Evolutionary conservation across 352 stramenopile species (phyloP).

Genomic region (Phytophthora fragariaefolia): DNA sequence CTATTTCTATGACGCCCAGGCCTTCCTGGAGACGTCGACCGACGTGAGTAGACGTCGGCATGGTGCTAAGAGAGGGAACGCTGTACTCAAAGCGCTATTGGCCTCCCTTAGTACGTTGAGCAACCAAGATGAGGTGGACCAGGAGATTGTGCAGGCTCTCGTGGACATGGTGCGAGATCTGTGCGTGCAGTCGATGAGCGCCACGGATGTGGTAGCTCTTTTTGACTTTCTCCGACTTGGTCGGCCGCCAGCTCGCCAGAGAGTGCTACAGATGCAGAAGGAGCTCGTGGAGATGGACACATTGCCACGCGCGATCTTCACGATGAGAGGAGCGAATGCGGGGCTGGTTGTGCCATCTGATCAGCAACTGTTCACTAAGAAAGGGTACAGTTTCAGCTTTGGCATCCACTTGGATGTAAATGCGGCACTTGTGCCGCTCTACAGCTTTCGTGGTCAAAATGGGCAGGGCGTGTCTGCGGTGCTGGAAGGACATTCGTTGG

Average conservation of each 20-base stretch:
- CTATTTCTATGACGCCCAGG: constrained; percentile 47
- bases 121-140: constrained; percentile 33
- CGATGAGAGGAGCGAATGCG: constrained; percentile 64
- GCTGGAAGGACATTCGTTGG: constrained; percentile 57
- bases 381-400: constrained; percentile 78
- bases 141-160: constrained; percentile 41
- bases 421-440: constrained; percentile 52
- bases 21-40: constrained; percentile 35
- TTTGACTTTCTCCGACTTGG: constrained; percentile 79
- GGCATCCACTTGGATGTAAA: constrained; percentile 55
- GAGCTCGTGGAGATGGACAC: constrained; percentile 59
- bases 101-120: constrained; percentile 46
- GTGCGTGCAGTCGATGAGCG: constrained; percentile 65
- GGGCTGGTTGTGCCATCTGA: constrained; percentile 70
- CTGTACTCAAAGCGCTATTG: constrained; percentile 63
- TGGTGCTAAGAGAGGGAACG: constrained; percentile 38
- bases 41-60: neutral
- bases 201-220: constrained; percentile 64
- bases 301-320: constrained; percentile 72
- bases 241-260: constrained; percentile 42
- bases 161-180: constrained; percentile 56
- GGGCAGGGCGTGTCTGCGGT: constrained; percentile 75
- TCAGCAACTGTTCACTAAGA: constrained; percentile 71
- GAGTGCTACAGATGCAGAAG: constrained; percentile 70
- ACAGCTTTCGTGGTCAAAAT: constrained; percentile 78